Percentiles rank a stretch among this genome's conserved stretches.
These are phyloP conservation scores for Tuber umbilicatum DNA, from an alignment of 495 filamentous ascomycete species.

Conservation along the genomic window DNA sequence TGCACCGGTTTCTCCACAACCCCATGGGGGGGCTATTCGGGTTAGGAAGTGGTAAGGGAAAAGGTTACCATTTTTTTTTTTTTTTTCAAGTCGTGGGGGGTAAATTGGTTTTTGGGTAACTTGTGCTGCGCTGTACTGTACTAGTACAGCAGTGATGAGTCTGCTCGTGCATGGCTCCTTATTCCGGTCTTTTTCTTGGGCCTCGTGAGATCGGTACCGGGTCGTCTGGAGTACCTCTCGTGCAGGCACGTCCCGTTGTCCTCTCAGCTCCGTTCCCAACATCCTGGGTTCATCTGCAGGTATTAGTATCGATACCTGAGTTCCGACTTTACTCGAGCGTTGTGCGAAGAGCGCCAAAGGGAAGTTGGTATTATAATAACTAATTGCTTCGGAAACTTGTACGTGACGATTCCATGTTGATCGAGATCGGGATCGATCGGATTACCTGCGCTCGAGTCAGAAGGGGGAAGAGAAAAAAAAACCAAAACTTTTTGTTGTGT, in stretches of 20 bases:
- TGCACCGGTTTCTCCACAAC: background rate
- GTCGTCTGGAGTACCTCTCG: background rate
- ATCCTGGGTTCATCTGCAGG: background rate
- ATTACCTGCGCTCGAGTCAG: background rate
- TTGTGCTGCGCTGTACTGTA: background rate
- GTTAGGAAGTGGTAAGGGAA: background rate
- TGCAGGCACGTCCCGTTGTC: background rate
- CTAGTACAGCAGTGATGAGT: background rate
- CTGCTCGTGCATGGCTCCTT: background rate
- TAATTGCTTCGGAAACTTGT: background rate
- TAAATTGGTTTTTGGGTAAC: background rate
- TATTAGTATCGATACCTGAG: background rate
- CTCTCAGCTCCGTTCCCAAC: background rate
- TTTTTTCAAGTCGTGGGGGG: background rate
- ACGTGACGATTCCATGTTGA: background rate
- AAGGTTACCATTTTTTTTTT: background rate
- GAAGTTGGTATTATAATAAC: background rate
- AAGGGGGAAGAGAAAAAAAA: background rate
- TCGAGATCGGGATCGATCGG: conserved; percentile 4
- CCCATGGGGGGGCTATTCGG: background rate
- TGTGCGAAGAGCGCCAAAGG: background rate
- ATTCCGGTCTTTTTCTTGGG: background rate
- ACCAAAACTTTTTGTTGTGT: background rate
- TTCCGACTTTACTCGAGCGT: too few relatives aligned
- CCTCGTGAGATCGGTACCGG: background rate